Conservation (phyloP, 495 filamentous ascomycete genomes). For the Xylaria scruposa region DNA sequence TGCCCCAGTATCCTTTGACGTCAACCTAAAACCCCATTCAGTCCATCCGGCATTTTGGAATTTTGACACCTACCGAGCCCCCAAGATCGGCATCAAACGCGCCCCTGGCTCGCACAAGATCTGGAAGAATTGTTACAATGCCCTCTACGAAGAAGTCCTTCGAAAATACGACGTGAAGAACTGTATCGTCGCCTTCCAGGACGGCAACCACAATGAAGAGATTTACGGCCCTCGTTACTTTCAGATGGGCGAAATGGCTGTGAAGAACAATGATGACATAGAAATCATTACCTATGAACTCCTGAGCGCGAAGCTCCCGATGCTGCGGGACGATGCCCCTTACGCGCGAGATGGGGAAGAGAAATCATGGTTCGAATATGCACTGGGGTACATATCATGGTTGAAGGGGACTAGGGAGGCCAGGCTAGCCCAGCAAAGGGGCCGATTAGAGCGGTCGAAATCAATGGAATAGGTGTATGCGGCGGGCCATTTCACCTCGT, state of each 20-base stretch:
- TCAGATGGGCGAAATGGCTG: not conserved
- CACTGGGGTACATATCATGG: not conserved
- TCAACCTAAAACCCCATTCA: not conserved
- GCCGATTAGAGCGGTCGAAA: not conserved
- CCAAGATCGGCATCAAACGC: not conserved
- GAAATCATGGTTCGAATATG: not conserved
- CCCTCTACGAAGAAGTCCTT: not conserved
- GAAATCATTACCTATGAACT: not conserved
- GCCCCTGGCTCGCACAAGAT: not conserved
- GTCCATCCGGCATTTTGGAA: not conserved
- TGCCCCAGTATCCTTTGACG: not conserved
- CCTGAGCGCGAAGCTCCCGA: not conserved
- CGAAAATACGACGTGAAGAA: not conserved
- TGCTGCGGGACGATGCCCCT: not conserved
- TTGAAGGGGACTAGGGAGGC: not conserved
- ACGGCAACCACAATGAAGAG: not conserved
- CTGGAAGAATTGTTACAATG: not conserved
- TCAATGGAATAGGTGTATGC: not conserved
- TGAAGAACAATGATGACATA: not conserved
- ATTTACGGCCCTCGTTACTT: not conserved
- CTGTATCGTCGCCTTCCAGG: not conserved
- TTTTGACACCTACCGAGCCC: not conserved
- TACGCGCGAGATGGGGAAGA: not conserved
- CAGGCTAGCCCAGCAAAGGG: not conserved
- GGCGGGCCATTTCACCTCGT: not conserved